Conservation (phyloP, 768 basidiomycete species). For the Leucosporidium scottii region DNA sequence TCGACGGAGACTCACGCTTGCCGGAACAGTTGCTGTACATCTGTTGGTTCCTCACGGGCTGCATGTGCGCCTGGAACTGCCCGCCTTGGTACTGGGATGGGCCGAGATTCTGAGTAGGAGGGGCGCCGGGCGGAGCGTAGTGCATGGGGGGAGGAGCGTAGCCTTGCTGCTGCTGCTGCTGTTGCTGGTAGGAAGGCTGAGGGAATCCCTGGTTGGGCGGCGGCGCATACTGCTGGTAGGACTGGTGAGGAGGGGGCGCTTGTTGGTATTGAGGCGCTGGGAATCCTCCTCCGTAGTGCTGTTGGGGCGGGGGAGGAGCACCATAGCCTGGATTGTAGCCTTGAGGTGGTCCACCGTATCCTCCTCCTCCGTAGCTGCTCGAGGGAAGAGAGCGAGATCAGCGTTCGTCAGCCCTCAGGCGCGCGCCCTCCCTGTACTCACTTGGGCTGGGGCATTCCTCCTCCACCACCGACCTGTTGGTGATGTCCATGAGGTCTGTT, state of each 20-base stretch:
- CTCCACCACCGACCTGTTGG: too few species aligned
- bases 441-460: too few species aligned
- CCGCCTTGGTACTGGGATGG: conserved; percentile 32
- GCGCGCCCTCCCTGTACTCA: too few species aligned
- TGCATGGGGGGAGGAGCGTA: conserved; percentile 2
- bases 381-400: too few species aligned
- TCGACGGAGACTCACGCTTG: not conserved
- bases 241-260: not conserved
- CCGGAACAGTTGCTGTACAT: conserved; percentile 65
- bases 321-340: not conserved
- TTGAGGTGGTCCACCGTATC: too few species aligned
- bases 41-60: conserved; percentile 46
- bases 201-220: conserved; percentile 4
- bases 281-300: not conserved
- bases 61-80: conserved; percentile 33
- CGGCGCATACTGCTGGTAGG: not conserved
- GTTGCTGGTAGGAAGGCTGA: not conserved
- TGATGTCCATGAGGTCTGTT: too few species aligned
- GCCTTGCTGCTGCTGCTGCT: conserved; percentile 7
- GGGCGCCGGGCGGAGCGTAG: conserved; percentile 1
- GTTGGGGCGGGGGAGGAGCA: not conserved
- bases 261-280: not conserved
- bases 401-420: too few species aligned
- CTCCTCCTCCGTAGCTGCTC: too few species aligned
- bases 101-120: conserved; percentile 7